Evolutionary conservation across 176 grass and related monocot species (phyloP).

Genomic region (Raddia distichophylla): DNA sequence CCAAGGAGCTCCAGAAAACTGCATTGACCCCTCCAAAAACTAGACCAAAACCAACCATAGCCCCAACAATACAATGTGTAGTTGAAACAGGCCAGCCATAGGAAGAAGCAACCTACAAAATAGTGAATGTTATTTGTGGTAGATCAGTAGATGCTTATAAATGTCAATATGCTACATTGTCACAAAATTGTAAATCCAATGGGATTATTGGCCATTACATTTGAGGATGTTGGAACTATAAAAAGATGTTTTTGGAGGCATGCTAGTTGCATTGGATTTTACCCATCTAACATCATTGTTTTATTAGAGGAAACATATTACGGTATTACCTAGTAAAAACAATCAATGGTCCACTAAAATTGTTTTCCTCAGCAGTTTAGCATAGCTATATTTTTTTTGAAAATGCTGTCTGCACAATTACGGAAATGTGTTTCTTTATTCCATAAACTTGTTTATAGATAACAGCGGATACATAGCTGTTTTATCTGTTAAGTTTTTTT

Average conservation of each 20-base stretch:
- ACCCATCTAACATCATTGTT: conserved; percentile 2
- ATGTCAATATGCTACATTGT: conserved; percentile 35
- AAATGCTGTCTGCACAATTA: not conserved
- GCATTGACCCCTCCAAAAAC: conserved; percentile 78
- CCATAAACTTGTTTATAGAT: conserved; percentile 2
- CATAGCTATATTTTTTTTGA: not conserved
- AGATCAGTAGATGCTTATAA: conserved; percentile 8
- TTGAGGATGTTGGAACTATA: not conserved
- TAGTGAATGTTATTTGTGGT: conserved; percentile 13
- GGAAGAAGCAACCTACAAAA: conserved; percentile 90
- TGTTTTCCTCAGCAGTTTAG: not conserved
- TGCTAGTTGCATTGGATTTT: conserved; percentile 30
- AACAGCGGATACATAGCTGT: not conserved
- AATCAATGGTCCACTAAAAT: conserved; percentile 10
- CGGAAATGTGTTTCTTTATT: not conserved
- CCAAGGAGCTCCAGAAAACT: conserved; percentile 93
- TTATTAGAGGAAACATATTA: conserved; percentile 16
- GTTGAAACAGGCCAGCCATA: conserved; percentile 98
- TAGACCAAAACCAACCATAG: conserved; percentile 99
- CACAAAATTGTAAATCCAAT: conserved; percentile 1
- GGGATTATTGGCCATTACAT: not conserved
- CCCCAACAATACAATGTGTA: conserved; percentile 96
- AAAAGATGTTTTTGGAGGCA: not conserved
- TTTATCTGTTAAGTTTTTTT: conserved; percentile 24
- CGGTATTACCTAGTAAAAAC: conserved; percentile 13